A percentile compares a stretch with the other conserved stretches of the same genome.
Conservation (phyloP, 345 rosid species). For the Ricinus communis region DNA sequence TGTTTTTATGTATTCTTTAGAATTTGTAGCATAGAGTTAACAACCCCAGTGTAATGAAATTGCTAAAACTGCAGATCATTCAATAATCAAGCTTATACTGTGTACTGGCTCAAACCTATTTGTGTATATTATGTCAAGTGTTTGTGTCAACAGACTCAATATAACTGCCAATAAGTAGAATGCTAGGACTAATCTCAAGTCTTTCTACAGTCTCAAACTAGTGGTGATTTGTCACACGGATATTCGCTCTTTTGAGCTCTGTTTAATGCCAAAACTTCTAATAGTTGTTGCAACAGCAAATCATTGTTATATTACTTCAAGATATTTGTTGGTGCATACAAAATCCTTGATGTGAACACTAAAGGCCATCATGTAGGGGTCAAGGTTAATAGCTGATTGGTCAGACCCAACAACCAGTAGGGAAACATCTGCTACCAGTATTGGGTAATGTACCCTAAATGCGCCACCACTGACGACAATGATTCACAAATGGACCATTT, state of each 20-base stretch:
- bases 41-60: not conserved
- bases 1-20: too few species aligned
- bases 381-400: not conserved
- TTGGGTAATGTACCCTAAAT: not conserved
- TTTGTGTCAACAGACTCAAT: not conserved
- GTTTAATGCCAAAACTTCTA: not conserved
- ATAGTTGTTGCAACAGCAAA: not conserved
- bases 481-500: not conserved
- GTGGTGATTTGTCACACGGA: not conserved
- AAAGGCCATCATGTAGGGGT: too few species aligned
- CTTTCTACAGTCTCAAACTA: not conserved
- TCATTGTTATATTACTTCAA: not conserved
- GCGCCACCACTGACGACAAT: not conserved
- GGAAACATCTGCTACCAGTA: not conserved
- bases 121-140: not conserved
- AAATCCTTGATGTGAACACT: not conserved
- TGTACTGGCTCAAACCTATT: not conserved
- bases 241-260: not conserved
- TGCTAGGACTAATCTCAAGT: not conserved
- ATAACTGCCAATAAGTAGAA: not conserved
- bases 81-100: not conserved
- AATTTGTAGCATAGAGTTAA: not conserved
- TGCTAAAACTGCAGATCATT: not conserved
- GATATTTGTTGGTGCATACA: not conserved
- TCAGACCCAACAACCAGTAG: not conserved